Conservation (phyloP, 164 flowering plant genomes). For the Saururus chinensis region DNA sequence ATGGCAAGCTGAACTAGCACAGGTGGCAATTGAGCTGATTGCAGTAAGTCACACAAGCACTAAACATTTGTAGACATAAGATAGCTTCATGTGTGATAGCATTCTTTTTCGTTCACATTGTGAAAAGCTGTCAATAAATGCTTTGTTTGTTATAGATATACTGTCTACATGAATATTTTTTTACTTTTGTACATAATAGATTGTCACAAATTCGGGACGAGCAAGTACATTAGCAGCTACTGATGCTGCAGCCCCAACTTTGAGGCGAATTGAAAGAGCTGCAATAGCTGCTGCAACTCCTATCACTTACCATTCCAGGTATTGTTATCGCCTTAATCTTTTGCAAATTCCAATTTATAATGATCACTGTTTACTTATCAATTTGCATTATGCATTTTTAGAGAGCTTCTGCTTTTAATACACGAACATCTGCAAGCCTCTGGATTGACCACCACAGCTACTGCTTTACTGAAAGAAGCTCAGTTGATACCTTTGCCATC, state of each 20-base stretch:
- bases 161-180: neutral
- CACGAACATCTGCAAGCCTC: constrained; percentile 93
- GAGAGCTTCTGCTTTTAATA: constrained; percentile 89
- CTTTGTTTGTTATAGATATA: no score
- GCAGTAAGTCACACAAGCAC: constrained; percentile 41
- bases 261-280: constrained; percentile 96
- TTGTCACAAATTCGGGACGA: constrained; percentile 95
- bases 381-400: constrained; percentile 13
- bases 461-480: constrained; percentile 74
- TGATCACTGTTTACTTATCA: neutral
- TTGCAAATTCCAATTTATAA: neutral
- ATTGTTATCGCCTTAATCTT: neutral
- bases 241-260: constrained; percentile 96
- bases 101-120: neutral
- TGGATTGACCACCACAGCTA: constrained; percentile 62
- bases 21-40: constrained; percentile 91
- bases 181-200: constrained; percentile 21
- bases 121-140: no score
- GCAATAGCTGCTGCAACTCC: constrained; percentile 99
- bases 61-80: neutral
- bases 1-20: constrained; percentile 94
- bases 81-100: neutral
- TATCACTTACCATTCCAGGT: constrained; percentile 84
- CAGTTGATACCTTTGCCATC: constrained; percentile 77
- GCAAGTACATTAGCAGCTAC: constrained; percentile 91